phyloP scores from a whole-genome alignment of 768 basidiomycete genomes.

The Tulasnella sp. region DNA sequence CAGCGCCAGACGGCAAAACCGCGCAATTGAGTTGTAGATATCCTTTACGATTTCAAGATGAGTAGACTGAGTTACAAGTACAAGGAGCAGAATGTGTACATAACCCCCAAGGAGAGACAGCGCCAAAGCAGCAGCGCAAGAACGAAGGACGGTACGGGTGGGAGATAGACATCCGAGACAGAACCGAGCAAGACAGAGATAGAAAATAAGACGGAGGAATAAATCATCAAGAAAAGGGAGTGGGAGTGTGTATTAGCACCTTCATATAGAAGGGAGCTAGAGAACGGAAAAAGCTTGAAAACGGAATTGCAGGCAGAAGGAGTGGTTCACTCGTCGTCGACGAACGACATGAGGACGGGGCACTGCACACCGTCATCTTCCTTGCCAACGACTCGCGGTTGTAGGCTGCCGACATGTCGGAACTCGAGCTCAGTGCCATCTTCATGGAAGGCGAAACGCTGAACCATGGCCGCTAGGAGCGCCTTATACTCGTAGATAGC shows the following conservation, averaged over 20 bases:
- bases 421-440: constrained; percentile 4
- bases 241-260: neutral
- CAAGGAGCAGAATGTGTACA: neutral
- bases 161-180: constrained; percentile 3
- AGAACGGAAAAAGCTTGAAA: neutral
- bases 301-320: neutral
- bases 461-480: constrained; percentile 3
- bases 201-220: neutral
- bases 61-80: neutral
- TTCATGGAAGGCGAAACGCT: constrained; percentile 6
- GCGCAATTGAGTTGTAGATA: no score
- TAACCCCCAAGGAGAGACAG: neutral
- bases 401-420: constrained; percentile 3
- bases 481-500: constrained; percentile 11
- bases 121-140: neutral
- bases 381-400: constrained; percentile 8
- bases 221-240: neutral
- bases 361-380: constrained; percentile 14
- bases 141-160: neutral
- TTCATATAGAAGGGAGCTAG: neutral
- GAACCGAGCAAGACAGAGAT: neutral
- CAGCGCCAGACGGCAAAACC: no score
- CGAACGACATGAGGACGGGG: constrained; percentile 10
- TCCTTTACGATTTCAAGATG: neutral
- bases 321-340: constrained; percentile 1